Conservation (phyloP, 2,329 filamentous ascomycete species). For the Ceratocystis colombiana region DNA sequence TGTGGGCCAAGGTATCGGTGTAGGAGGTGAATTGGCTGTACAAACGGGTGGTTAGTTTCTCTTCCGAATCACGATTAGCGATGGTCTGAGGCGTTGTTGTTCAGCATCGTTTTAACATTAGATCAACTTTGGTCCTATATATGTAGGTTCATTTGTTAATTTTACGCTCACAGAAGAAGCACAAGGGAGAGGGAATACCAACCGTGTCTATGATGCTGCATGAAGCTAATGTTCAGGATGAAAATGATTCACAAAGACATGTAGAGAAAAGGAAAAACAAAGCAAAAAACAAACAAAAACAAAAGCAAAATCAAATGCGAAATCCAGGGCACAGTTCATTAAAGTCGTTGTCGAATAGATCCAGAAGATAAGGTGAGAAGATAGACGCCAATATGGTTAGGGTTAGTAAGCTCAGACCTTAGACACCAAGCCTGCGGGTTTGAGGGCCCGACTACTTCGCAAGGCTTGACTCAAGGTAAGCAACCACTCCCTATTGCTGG, state of each 20-base stretch:
- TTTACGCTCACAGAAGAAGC: neutral
- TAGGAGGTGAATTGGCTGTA: slow-evolving; percentile 17
- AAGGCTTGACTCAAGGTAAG: slow-evolving; percentile 5
- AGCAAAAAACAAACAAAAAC: neutral
- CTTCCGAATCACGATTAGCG: slow-evolving; percentile 1
- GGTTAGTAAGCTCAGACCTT: neutral
- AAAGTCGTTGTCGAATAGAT: neutral
- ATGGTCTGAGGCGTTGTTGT: slow-evolving; percentile 9
- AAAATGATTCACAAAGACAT: slow-evolving; percentile 2
- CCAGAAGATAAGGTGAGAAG: too few relatives aligned
- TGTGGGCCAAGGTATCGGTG: slow-evolving; percentile 20
- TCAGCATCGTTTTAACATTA: slow-evolving; percentile 15
- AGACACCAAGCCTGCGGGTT: neutral
- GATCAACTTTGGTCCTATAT: slow-evolving; percentile 23
- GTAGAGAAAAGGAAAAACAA: slow-evolving; percentile 2
- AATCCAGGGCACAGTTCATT: slow-evolving; percentile 10
- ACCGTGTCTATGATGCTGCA: slow-evolving; percentile 21
- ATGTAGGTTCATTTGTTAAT: slow-evolving; percentile 13
- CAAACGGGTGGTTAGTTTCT: slow-evolving; percentile 21
- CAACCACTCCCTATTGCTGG: neutral
- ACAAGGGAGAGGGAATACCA: slow-evolving; percentile 15
- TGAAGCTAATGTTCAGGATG: slow-evolving; percentile 16
- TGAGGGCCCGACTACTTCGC: neutral
- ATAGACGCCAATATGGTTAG: neutral
- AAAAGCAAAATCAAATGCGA: slow-evolving; percentile 16